phyloP scores from a whole-genome alignment of 257 asterid genomes.

The Plantago major region DNA sequence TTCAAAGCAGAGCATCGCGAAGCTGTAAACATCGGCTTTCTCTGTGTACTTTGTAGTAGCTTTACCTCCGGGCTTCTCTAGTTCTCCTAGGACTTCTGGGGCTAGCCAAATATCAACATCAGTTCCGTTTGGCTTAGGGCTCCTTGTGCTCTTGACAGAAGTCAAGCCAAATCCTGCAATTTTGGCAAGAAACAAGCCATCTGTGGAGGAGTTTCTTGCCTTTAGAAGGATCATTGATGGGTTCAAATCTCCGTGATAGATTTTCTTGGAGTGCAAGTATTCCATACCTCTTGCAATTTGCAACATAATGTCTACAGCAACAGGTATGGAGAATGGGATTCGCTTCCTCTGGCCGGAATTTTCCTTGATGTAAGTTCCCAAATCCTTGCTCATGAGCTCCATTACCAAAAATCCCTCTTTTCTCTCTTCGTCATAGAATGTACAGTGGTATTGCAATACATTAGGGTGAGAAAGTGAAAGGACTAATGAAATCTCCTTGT shows the following conservation, averaged over 20 bases:
- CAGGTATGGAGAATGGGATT: conserved; percentile 51
- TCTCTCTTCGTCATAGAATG: conserved; percentile 68
- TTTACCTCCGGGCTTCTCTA: conserved; percentile 38
- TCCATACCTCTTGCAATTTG: conserved; percentile 93
- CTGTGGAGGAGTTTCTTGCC: conserved; percentile 40
- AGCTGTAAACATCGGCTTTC: conserved; percentile 84
- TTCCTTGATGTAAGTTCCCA: conserved; percentile 51
- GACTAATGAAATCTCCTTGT: conserved; percentile 38
- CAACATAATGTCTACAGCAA: conserved; percentile 75
- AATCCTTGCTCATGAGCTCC: conserved; percentile 81
- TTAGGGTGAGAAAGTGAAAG: conserved; percentile 75
- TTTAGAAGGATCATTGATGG: conserved; percentile 71
- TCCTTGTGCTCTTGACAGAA: conserved; percentile 33
- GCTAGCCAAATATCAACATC: conserved; percentile 75
- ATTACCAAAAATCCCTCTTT: conserved; percentile 77
- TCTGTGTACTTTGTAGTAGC: conserved; percentile 36
- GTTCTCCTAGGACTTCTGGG: conserved; percentile 73
- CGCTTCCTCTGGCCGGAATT: conserved; percentile 50
- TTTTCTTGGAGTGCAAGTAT: conserved; percentile 62
- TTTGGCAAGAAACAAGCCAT: conserved; percentile 54
- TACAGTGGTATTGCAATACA: conserved; percentile 58
- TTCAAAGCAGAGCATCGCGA: conserved; percentile 81
- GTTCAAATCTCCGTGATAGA: conserved; percentile 68
- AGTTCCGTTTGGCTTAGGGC: conserved; percentile 22
- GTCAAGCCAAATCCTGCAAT: conserved; percentile 53